Evolutionary conservation across 441 rosid genomes (phyloP), one percentile per base, ranked within the genome.

Genomic region (Hura crepitans): DNA sequence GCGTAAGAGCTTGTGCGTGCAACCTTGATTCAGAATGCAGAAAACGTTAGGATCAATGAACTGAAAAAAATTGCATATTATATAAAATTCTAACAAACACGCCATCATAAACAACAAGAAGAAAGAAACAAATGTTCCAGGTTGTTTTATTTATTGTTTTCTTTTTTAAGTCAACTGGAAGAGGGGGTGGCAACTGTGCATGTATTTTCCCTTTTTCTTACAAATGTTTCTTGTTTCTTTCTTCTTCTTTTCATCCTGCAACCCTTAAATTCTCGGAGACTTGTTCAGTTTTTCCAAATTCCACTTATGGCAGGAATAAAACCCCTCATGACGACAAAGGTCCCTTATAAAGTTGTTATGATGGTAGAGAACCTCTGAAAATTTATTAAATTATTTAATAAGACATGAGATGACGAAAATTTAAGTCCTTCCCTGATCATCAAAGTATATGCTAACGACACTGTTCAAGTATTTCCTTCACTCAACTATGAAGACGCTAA

Each of bases 1-100:
- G 81, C 0, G 96, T 91, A 56, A 94, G 81, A 6, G 93, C 97
- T 80, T 94, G 96, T 0, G 98, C 97, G 6, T 94, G 95, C 74
- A 94, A 79, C 96, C 98, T 90, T 84, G 66, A 66, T 42, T 57
- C 10, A 65, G 23, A 66, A 15, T 62, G 13, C 11, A 14, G 22
- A 18, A 18, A 37, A 17, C 18, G 33, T 62, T 37, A 71, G 58
- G 39, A 62, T 22, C 58, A 54, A 46, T 35, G 39, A 5, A 35
- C 39, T n/a, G n/a, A 68, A n/a, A 2, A 22, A 0, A 14, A 42
- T 20, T 62, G 66, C 30, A 22, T 15, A 5, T 42, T 2, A 62
- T 4, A 62, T 5, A 6, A 2, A 63, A 22, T 20, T 12, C 2
- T 9, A 13, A 22, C 11, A 43, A 18, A 39, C 12, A 53, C 27